These are phyloP conservation scores for Rostrohypoxylon terebratum DNA, from an alignment of 495 filamentous ascomycete genomes.

Conservation along the genomic window DNA sequence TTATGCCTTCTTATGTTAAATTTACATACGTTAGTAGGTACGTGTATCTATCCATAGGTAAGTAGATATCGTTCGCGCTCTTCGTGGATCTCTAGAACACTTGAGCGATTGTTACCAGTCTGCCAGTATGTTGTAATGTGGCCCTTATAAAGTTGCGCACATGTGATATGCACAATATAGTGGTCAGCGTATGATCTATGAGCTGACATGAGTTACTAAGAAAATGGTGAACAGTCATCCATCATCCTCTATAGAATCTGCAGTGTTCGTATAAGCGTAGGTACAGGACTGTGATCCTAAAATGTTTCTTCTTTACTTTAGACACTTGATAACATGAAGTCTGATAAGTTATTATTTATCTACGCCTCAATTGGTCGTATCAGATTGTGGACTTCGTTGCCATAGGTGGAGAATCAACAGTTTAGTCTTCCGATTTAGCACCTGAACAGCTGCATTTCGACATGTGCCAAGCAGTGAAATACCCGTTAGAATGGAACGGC, in stretches of 20 bases:
- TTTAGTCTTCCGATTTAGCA: slow-evolving; percentile 18
- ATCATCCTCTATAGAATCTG: not conserved
- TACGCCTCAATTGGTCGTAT: slow-evolving; percentile 2
- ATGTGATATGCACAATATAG: not conserved
- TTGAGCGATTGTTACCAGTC: not conserved
- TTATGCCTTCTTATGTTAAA: not conserved
- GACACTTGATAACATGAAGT: not conserved
- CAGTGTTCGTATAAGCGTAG: not conserved
- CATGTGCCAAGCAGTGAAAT: slow-evolving; percentile 33
- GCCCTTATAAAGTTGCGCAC: not conserved
- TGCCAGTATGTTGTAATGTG: not conserved
- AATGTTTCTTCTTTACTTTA: not conserved
- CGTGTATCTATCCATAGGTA: too few species aligned
- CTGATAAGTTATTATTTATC: slow-evolving; percentile 13
- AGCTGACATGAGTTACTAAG: slow-evolving; percentile 21
- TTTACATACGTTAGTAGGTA: not conserved
- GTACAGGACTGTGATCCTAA: not conserved
- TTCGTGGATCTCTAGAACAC: not conserved
- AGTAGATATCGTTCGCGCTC: not conserved
- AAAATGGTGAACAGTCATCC: not conserved
- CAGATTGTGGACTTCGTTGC: slow-evolving; percentile 11
- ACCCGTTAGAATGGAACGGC: slow-evolving; percentile 34
- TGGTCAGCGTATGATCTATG: slow-evolving; percentile 14
- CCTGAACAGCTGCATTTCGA: slow-evolving; percentile 18
- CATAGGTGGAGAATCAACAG: slow-evolving; percentile 27